Evolutionary conservation across 2,329 filamentous ascomycete genomes (phyloP).

Genomic region (Rhynchosporium graminicola): DNA sequence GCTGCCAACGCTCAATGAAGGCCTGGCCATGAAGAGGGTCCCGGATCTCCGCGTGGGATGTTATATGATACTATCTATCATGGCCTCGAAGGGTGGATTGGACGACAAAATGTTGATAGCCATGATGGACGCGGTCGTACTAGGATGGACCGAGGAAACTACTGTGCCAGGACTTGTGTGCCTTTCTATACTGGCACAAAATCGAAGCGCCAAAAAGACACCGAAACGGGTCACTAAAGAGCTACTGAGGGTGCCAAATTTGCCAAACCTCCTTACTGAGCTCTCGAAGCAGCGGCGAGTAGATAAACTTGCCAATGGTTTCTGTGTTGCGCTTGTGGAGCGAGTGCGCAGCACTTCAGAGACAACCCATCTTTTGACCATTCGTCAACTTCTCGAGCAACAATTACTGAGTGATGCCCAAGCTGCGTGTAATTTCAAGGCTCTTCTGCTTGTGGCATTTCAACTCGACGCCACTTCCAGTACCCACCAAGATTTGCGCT

Average conservation of each 20-base stretch:
- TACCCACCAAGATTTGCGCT: constrained; percentile 56
- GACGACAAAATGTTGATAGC: constrained; percentile 79
- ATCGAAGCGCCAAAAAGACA: constrained; percentile 69
- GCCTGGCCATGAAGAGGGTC: constrained; percentile 72
- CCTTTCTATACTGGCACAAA: constrained; percentile 78
- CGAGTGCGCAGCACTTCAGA: constrained; percentile 62
- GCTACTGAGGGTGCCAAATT: constrained; percentile 62
- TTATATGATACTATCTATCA: constrained; percentile 86
- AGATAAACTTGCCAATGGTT: constrained; percentile 70
- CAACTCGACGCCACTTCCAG: constrained; percentile 57
- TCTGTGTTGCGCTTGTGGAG: constrained; percentile 67
- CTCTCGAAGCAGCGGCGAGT: constrained; percentile 66
- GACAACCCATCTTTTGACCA: constrained; percentile 55
- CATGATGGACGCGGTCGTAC: constrained; percentile 85
- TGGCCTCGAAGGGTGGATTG: constrained; percentile 79
- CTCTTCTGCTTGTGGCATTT: constrained; percentile 61
- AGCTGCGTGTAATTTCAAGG: constrained; percentile 62
- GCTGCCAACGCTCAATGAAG: constrained; percentile 72
- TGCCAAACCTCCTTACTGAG: constrained; percentile 60
- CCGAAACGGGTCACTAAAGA: constrained; percentile 70
- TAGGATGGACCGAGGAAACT: constrained; percentile 75
- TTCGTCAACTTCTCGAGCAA: constrained; percentile 62
- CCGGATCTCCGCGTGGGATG: constrained; percentile 81
- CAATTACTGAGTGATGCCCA: constrained; percentile 64
- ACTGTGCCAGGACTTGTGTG: constrained; percentile 74